Conservation (phyloP, 352 stramenopile species). For the Poterioochromonas sp. region DNA sequence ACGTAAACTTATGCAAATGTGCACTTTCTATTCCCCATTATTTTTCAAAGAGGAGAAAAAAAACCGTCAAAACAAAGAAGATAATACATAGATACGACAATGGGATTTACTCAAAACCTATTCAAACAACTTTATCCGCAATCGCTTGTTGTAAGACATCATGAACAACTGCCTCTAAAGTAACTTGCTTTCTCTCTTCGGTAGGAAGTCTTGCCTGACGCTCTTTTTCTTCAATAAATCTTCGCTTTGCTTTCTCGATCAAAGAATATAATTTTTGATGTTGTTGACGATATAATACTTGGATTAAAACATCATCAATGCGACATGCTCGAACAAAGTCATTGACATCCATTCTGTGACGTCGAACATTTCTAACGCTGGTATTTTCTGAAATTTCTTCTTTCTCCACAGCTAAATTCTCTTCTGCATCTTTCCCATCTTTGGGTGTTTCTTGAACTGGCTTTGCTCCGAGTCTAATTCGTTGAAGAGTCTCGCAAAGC, state of each 20-base stretch:
- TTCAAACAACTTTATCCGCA: too few species aligned
- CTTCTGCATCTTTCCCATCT: neutral
- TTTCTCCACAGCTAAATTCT: neutral
- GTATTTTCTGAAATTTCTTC: neutral
- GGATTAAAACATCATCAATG: neutral
- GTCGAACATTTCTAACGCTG: neutral
- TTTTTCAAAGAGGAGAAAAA: too few species aligned
- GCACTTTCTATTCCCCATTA: too few species aligned
- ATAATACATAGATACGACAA: too few species aligned
- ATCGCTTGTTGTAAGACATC: too few species aligned
- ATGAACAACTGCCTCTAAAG: too few species aligned
- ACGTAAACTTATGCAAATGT: too few species aligned
- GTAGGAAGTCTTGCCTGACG: neutral
- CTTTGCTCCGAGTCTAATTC: neutral
- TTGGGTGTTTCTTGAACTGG: too few species aligned
- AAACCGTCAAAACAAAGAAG: too few species aligned
- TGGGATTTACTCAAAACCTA: too few species aligned
- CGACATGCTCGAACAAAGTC: neutral
- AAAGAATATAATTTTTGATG: neutral
- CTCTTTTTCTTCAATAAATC: neutral
- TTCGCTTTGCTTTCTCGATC: neutral
- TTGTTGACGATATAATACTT: conserved; percentile 2
- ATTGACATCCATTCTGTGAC: conserved; percentile 16
- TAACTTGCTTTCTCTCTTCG: neutral
- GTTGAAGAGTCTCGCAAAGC: neutral